These are phyloP conservation scores for Carex pumila DNA, from an alignment of 176 grass and related monocot species.

Conservation along the genomic window DNA sequence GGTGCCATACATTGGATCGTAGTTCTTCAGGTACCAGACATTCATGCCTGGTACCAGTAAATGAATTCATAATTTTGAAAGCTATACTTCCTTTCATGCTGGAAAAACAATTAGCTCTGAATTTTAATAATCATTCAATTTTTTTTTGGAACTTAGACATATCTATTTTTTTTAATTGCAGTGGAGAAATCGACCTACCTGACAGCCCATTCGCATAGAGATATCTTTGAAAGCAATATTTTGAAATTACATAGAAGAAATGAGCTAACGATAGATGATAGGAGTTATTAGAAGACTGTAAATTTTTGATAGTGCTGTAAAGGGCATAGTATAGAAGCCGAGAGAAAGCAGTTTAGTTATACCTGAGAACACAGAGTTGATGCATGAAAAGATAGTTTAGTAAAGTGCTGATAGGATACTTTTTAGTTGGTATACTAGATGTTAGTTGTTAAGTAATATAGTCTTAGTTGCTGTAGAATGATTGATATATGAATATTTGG, in stretches of 20 bases:
- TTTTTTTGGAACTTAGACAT: neutral
- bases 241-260: neutral
- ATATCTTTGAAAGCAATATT: neutral
- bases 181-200: slow-evolving; percentile 19
- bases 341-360: slow-evolving; percentile 11
- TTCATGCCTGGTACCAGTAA: neutral
- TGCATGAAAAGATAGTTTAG: neutral
- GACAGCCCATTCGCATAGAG: slow-evolving; percentile 18
- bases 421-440: slow-evolving; percentile 2
- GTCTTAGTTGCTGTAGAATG: neutral
- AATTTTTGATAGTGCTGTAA: neutral
- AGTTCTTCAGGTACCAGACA: neutral
- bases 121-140: neutral
- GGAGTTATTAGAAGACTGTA: neutral
- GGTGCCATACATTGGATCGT: neutral
- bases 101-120: neutral
- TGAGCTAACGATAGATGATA: neutral
- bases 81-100: neutral
- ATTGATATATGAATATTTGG: neutral
- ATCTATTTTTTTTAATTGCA: neutral
- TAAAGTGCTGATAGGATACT: neutral
- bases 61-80: neutral
- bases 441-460: neutral
- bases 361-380: neutral
- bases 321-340: neutral